A percentile compares a stretch with the other conserved stretches of the same genome.
Conservation (phyloP, 78 protist species). For the Dictyostelium firmibasis region DNA sequence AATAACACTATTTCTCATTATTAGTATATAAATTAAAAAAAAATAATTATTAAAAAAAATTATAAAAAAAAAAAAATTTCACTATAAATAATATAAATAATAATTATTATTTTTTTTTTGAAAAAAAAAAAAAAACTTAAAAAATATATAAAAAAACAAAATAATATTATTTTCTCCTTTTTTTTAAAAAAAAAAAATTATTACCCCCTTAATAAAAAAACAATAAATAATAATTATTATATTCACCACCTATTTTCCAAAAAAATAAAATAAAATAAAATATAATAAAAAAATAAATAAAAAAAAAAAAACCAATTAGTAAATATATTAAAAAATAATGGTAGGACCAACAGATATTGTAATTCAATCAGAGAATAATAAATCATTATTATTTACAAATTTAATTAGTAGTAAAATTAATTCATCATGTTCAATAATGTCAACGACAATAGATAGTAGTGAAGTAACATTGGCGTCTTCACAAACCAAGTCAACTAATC, state of each 20-base stretch:
- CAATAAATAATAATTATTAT: too few species aligned
- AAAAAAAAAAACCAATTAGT: not conserved
- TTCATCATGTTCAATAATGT: not conserved
- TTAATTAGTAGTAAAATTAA: not conserved
- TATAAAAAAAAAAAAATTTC: too few species aligned
- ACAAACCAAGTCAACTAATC: not conserved
- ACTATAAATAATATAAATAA: too few species aligned
- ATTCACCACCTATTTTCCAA: not conserved
- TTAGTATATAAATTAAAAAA: too few species aligned
- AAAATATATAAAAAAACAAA: too few species aligned
- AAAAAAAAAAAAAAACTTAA: too few species aligned
- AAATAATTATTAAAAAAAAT: too few species aligned
- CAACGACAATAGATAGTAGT: not conserved
- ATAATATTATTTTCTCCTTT: too few species aligned
- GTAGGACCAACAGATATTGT: not conserved
- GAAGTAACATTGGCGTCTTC: conserved; percentile 5
- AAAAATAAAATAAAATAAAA: not conserved
- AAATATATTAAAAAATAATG: not conserved
- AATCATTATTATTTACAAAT: conserved; percentile 3
- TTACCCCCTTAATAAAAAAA: too few species aligned
- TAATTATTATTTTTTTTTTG: too few species aligned
- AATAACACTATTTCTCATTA: too few species aligned
- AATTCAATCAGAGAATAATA: not conserved
- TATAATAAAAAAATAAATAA: not conserved
- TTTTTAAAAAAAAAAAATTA: too few species aligned